Evolutionary conservation across 306 rosid species (phyloP).

Genomic region (Cucumis melo): DNA sequence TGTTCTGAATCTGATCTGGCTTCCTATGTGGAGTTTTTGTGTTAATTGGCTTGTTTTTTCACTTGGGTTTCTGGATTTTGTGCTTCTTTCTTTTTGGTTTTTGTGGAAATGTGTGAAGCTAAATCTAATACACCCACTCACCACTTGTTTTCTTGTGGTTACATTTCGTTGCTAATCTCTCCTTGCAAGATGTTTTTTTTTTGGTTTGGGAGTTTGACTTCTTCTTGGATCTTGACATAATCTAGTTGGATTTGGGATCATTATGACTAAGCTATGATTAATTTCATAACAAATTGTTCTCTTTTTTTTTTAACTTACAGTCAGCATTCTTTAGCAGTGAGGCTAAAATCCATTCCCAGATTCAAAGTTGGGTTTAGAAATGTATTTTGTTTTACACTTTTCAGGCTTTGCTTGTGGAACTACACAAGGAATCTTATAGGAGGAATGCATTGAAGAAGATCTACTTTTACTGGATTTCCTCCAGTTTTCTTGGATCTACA

Average conservation of each 20-base stretch:
- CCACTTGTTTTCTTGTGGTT: neutral
- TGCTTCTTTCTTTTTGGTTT: neutral
- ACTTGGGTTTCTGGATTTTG: neutral
- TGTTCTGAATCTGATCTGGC: conserved; percentile 6
- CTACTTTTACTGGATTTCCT: neutral
- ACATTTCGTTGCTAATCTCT: no score
- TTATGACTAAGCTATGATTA: neutral
- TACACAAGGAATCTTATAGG: neutral
- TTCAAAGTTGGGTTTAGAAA: neutral
- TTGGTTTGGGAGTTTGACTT: neutral
- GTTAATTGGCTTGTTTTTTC: neutral
- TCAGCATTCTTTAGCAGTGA: neutral
- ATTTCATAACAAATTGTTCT: neutral
- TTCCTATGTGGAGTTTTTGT: neutral
- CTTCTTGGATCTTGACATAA: conserved; percentile 1
- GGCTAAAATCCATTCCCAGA: neutral
- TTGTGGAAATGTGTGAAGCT: neutral
- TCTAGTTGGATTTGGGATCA: neutral
- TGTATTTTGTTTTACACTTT: neutral
- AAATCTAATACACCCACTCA: neutral
- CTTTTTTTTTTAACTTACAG: neutral
- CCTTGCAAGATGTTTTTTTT: neutral
- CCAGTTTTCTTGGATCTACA: neutral
- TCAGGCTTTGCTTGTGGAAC: conserved; percentile 3
- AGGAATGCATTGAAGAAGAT: neutral